Evolutionary conservation across 257 asterid species (phyloP).

Genomic region (Orobanche coerulescens): DNA sequence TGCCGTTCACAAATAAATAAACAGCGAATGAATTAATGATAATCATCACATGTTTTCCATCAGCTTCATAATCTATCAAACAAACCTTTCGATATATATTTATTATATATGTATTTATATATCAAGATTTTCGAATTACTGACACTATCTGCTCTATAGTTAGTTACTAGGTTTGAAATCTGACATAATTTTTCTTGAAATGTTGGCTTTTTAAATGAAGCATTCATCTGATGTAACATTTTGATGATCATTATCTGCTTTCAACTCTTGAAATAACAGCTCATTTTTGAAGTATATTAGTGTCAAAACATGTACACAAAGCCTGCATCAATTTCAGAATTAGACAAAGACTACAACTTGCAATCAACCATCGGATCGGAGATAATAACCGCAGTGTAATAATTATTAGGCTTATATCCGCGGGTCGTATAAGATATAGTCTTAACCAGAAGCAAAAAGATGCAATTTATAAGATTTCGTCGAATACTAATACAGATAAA

Average conservation of each 20-base stretch:
- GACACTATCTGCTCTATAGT: slow-evolving; percentile 19
- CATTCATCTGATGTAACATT: slow-evolving; percentile 21
- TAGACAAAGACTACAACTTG: slow-evolving; percentile 19
- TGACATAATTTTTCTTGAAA: slow-evolving; percentile 20
- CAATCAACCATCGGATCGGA: neutral
- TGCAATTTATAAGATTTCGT: neutral
- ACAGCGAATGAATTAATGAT: no score
- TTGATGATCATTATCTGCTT: slow-evolving; percentile 14
- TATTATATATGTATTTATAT: no score
- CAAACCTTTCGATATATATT: no score
- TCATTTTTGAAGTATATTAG: neutral
- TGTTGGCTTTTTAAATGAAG: neutral
- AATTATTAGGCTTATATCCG: slow-evolving; percentile 25
- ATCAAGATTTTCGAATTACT: neutral
- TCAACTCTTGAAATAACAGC: slow-evolving; percentile 23
- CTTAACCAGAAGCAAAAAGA: neutral
- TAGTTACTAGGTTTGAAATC: slow-evolving; percentile 23
- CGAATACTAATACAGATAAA: neutral
- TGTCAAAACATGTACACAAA: neutral
- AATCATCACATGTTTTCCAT: no score
- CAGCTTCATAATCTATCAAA: no score
- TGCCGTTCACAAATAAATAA: no score
- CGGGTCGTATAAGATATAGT: slow-evolving; percentile 6
- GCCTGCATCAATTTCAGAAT: slow-evolving; percentile 33
- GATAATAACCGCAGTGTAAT: slow-evolving; percentile 22